Evolutionary conservation across 2,329 filamentous ascomycete species (phyloP), one percentile per base, ranked within the genome.

Genomic region (Xylariaceae sp.): DNA sequence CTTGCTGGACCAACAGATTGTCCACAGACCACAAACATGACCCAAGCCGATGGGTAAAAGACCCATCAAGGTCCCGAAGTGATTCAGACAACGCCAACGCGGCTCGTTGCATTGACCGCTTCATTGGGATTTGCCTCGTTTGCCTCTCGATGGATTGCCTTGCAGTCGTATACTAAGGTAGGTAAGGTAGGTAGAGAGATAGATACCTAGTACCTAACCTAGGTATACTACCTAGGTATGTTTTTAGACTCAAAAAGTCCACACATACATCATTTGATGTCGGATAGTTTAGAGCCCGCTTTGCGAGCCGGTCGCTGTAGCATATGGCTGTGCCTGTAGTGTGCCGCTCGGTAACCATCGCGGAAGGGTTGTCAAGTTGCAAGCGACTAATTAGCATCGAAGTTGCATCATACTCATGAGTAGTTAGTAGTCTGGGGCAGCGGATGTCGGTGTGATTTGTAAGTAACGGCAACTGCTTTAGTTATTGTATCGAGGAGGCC

Each of bases 111-210:
- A 52, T 53, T 44, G 50, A 47, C 34, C 42, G 57, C 50, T 60
- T 59, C 32, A 49, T 27, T 59, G 55, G 53, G 54, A 52, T 47
- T 59, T 55, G 50, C 31, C 29, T 48, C 26, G 54, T 47, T 54
- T 49, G 41, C 26, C 41, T 46, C 6, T n/a, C 44, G 12, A 46
- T 46, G 9, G 27, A 44, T 19, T 19, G 19, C 19, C 27, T 11
- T 44, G 42, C 27, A 44, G 42, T 8, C 31, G 42, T 19, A 19
- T 19, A 19, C 19, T 19, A 19, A 19, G 19, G 19, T 19, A 19
- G 19, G 19, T 19, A 19, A 19, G 19, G 19, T 19, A 19, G 19
- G 19, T 19, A 19, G 19, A 19, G 19, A 19, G 19, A 19, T 19
- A 19, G 19, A 19, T 19, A 19, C 19, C 19, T 19, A 19, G 19